Base-by-base conservation (phyloP, 495 filamentous ascomycete genomes). In the Neurospora cerealis region DNA sequence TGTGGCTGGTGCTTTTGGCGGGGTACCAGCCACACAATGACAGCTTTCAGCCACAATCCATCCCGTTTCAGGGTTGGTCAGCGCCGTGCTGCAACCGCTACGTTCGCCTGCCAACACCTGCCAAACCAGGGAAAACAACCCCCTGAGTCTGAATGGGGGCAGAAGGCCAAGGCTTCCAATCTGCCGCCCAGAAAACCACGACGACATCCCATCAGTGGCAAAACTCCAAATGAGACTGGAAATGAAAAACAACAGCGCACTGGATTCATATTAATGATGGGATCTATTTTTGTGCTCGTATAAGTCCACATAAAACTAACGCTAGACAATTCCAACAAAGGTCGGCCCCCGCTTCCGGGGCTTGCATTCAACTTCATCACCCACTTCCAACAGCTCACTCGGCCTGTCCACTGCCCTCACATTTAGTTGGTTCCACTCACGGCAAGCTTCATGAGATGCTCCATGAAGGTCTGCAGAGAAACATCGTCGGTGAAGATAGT, bases 401-500 rank as follows among this genome's bases (percentile, higher is more conserved):
- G 15, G 54, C 28, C 28, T 66, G 54, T 66, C 54, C 54, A 9
- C 6, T 36, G 54, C 11, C n/a, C 69, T 73, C 37, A 40, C n/a
- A 15, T 72, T 78, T 83, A 89, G 74, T 85, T 89, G n/a, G 87
- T 88, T 72, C 86, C 86, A 69, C 86, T 88, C 15, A 88, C 87
- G 19, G 87, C 87, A 77, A 89, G 74, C 93, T 99, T 99, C 96
- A 99, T 99, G 80, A 99, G 84, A 85, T 97, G 93, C 76, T 99
- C 96, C 96, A 98, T 99, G 80, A 99, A 99, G 8, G 95, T 98
- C 83, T 98, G 96, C 79, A 99, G 85, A 32, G 94, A 97, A 71
- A 99, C 96, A 83, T 99, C 96, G 78, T 99, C 96, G 3, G 96
- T 99, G 83, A 99, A 99, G 77, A 99, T 98, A 17, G 96, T 99